A percentile compares a stretch with the other conserved stretches of the same genome.
These are phyloP conservation scores for Panellus pusillus DNA, from an alignment of 768 basidiomycete genomes.

Conservation along the genomic window DNA sequence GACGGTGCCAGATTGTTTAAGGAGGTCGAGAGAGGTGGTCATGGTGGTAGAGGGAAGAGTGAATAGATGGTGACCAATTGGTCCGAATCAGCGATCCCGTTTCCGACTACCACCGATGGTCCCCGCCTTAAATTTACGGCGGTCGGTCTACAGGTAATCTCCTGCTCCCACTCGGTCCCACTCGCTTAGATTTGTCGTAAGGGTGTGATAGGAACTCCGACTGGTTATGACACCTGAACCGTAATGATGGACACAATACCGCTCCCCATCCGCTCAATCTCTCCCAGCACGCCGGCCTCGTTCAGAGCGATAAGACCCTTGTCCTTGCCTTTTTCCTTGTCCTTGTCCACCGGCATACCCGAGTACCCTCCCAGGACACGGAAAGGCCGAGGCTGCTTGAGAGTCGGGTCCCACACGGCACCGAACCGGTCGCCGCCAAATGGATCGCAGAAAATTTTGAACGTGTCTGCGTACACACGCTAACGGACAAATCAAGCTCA, in stretches of 20 bases:
- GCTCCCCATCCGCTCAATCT: slow-evolving; percentile 74
- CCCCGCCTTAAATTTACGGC: no score
- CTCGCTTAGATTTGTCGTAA: no score
- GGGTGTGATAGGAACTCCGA: no score
- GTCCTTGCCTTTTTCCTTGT: slow-evolving; percentile 47
- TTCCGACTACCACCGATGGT: not conserved
- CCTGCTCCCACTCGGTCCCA: no score
- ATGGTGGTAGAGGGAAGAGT: slow-evolving; percentile 43
- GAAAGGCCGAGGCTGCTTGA: slow-evolving; percentile 65
- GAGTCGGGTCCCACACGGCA: slow-evolving; percentile 80
- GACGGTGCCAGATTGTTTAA: slow-evolving; percentile 91
- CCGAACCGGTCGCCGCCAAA: slow-evolving; percentile 80
- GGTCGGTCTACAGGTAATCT: no score
- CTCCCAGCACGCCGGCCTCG: slow-evolving; percentile 61
- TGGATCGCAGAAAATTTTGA: slow-evolving; percentile 82
- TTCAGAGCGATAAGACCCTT: slow-evolving; percentile 69
- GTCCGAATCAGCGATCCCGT: no score
- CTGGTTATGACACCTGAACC: slow-evolving; percentile 21
- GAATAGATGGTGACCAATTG: slow-evolving; percentile 2
- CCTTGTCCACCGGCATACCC: slow-evolving; percentile 52
- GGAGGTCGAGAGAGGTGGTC: slow-evolving; percentile 78
- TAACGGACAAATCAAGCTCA: slow-evolving; percentile 27
- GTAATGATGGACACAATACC: slow-evolving; percentile 60
- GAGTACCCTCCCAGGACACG: slow-evolving; percentile 84
- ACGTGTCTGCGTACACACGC: slow-evolving; percentile 72